Base-by-base conservation (phyloP, 352 stramenopile species). In the Pythium guiyangense region DNA sequence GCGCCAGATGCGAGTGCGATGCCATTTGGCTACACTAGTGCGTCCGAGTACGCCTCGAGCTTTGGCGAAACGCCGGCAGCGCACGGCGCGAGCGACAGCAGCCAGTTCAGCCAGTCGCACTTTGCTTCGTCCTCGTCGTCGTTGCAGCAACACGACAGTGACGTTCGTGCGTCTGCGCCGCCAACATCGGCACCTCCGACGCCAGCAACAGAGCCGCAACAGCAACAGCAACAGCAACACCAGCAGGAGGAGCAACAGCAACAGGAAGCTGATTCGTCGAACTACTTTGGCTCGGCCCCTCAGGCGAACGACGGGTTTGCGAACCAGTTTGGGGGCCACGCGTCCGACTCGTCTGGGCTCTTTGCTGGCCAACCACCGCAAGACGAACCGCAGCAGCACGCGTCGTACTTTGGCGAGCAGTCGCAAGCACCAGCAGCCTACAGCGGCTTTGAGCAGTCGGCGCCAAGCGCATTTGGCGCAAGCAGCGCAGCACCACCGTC, bases 401-500 rank as follows among this genome's bases (percentile, higher is more conserved):
- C 20, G 20, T 17, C 58, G 15, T 64, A 56, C 37, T 64, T 59
- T 47, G 52, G 27, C 46, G 52, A 51, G 2, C 51, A 59, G 17
- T 14, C 52, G 3, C 63, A 40, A 42, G 48, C 29, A 20, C 37
- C 54, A 17, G 59, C 71, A 45, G 52, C 57, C 14, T 68, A 67
- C 29, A 42, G 61, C 15, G 61, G 62, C 8, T 73, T 77, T 66
- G 51, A 52, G 37, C 54, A 55, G 26, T 71, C 63, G 20, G 11
- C 35, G n/a, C 20, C 34, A 18, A 14, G 25, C 48, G 63, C 20
- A 34, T 68, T 68, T 10, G 40, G 27, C 35, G 45, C 59, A 14
- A 6, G 39, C 15, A 45, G n/a, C 14, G n/a, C n/a, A n/a, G 15
- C 39, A 45, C 2, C 42, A 18, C 22, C 44, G 8, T 63, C 70